Percentiles rank a stretch among this genome's conserved stretches.
Evolutionary conservation across 2,329 filamentous ascomycete genomes (phyloP).

Genomic region (Cytospora leucostoma): DNA sequence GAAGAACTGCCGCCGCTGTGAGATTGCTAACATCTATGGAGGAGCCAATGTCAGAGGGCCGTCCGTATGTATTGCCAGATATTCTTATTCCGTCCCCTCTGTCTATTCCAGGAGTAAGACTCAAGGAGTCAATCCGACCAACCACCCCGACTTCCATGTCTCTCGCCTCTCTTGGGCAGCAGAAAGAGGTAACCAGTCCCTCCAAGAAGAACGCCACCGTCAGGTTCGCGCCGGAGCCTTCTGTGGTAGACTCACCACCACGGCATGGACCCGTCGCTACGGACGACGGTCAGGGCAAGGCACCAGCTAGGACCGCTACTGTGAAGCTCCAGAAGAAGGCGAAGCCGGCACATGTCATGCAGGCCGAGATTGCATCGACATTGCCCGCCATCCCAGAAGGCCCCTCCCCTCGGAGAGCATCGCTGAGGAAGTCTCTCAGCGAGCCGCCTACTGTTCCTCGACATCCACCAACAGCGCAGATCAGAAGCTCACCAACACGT

Average conservation of each 20-base stretch:
- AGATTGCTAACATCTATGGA: constrained; percentile 65
- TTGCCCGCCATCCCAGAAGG: constrained; percentile 56
- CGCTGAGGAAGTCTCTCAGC: constrained; percentile 40
- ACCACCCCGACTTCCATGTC: constrained; percentile 39
- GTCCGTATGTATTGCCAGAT: constrained; percentile 56
- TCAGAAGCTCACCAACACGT: constrained; percentile 45
- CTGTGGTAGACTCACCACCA: constrained; percentile 16
- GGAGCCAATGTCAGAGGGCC: constrained; percentile 48
- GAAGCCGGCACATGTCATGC: constrained; percentile 34
- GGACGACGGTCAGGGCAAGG: constrained; percentile 14
- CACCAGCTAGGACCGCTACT: constrained; percentile 37
- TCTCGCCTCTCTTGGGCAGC: constrained; percentile 40
- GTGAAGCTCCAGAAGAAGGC: constrained; percentile 55
- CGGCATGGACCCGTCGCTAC: constrained; percentile 21
- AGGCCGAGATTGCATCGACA: constrained; percentile 40
- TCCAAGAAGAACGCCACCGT: constrained; percentile 29
- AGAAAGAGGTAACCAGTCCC: constrained; percentile 40
- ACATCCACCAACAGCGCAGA: constrained; percentile 29
- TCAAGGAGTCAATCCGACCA: constrained; percentile 33
- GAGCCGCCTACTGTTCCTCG: constrained; percentile 20
- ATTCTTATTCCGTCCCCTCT: constrained; percentile 33
- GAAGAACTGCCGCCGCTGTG: constrained; percentile 53
- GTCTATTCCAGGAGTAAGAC: constrained; percentile 31
- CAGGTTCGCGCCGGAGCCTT: constrained; percentile 22
- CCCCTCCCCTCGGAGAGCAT: constrained; percentile 46